These are phyloP conservation scores for Paraphoma sp. DNA, from an alignment of 2,329 filamentous ascomycete species.

Conservation along the genomic window DNA sequence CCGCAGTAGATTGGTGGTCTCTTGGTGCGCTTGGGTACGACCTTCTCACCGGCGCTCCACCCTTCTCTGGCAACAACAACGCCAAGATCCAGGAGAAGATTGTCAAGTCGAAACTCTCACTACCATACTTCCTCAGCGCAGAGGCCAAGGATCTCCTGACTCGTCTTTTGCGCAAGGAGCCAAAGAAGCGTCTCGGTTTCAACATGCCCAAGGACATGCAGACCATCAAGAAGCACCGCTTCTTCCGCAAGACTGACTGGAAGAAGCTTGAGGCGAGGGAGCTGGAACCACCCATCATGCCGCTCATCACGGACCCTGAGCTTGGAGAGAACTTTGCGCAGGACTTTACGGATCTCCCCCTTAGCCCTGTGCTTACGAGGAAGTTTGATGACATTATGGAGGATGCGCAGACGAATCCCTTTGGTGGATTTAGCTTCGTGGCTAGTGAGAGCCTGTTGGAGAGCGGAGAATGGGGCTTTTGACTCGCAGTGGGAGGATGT, in stretches of 20 bases:
- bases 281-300: slow-evolving; percentile 86
- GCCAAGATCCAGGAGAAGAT: slow-evolving; percentile 97
- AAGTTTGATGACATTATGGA: slow-evolving; percentile 34
- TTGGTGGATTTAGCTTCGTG: slow-evolving; percentile 62
- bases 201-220: slow-evolving; percentile 88
- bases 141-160: slow-evolving; percentile 95
- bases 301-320: slow-evolving; percentile 93
- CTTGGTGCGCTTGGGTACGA: slow-evolving; percentile 92
- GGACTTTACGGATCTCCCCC: slow-evolving; percentile 87
- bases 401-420: slow-evolving; percentile 53
- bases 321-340: slow-evolving; percentile 93
- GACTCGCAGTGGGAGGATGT: background rate
- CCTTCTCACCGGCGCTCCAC: slow-evolving; percentile 88
- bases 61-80: slow-evolving; percentile 89
- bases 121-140: slow-evolving; percentile 89
- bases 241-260: slow-evolving; percentile 98
- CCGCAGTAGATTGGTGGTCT: slow-evolving; percentile 98
- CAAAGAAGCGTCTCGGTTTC: slow-evolving; percentile 84
- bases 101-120: slow-evolving; percentile 83
- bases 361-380: slow-evolving; percentile 70
- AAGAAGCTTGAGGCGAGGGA: slow-evolving; percentile 81
- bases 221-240: slow-evolving; percentile 88
- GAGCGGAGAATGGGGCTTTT: slow-evolving; percentile 41
- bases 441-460: slow-evolving; percentile 59
- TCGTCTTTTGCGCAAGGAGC: slow-evolving; percentile 88